Evolutionary conservation across 352 stramenopile species (phyloP).

Genomic region (Phytophthora quininea): DNA sequence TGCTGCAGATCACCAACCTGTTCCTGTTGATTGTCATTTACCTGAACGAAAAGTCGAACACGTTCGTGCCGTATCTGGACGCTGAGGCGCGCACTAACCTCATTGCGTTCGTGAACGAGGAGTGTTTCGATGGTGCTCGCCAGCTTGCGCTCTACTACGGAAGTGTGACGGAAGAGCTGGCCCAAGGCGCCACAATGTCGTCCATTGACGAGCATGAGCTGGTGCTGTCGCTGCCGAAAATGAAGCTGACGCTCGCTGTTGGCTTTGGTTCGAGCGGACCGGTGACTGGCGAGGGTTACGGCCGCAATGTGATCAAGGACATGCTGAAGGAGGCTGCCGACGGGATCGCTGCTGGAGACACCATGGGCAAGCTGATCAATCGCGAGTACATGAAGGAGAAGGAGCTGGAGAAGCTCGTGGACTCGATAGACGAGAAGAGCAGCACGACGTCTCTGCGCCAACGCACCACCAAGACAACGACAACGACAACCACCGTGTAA

Average conservation of each 20-base stretch:
- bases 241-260: constrained; percentile 84
- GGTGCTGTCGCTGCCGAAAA: constrained; percentile 74
- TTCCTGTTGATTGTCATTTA: constrained; percentile 85
- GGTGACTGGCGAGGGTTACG: constrained; percentile 77
- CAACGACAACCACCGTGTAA: constrained; percentile 16
- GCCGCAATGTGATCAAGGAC: constrained; percentile 61
- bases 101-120: constrained; percentile 76
- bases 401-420: constrained; percentile 44
- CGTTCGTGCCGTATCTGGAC: constrained; percentile 81
- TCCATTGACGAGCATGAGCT: constrained; percentile 88
- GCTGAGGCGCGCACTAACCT: constrained; percentile 73
- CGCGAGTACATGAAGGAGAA: constrained; percentile 73
- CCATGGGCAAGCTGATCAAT: constrained; percentile 79
- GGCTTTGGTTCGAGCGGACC: constrained; percentile 82
- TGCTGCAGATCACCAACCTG: constrained; percentile 93
- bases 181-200: constrained; percentile 56
- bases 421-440: constrained; percentile 40
- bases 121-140: constrained; percentile 75
- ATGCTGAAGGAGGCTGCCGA: constrained; percentile 74
- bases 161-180: constrained; percentile 80
- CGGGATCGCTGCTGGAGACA: constrained; percentile 65
- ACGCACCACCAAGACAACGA: constrained; percentile 39
- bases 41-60: constrained; percentile 64
- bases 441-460: constrained; percentile 51
- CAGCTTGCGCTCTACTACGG: constrained; percentile 85